Base-by-base conservation (phyloP, 176 grass and related monocot species). In the Avena sativa region DNA sequence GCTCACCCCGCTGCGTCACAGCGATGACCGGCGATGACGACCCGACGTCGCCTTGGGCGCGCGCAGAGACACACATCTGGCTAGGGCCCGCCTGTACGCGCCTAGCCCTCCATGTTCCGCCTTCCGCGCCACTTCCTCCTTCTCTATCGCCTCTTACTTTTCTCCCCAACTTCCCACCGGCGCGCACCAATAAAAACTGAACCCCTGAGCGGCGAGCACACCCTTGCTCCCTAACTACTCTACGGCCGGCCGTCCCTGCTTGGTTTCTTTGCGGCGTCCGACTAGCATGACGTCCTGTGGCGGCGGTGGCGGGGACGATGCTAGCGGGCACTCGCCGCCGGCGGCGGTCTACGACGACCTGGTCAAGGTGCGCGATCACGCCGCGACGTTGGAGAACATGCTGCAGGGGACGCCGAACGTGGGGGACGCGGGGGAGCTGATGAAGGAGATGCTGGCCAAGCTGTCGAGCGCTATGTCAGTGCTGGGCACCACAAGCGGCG, bases 111-210 rank as follows among this genome's bases (percentile, higher is more conserved):
- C 79, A 63, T 46, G 13, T 74, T 84, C 81, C 89, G 64, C 57
- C 80, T 76, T 85, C 81, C 85, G 67, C 59, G 60, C 81, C 81
- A 46, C 82, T 85, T 81, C 89, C 76, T 90, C 51, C 2, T 26
- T 23, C 36, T 26, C 16, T 9, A 6, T 4, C 7, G 17, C 12
- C 63, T 28, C 56, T 23, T 53, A 13, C 28, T 52, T 91, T 91
- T 88, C 76, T 62, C 80, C 89, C 78, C 86, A 81, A 47, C 70
- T 77, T 81, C 86, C 76, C 68, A 76, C 79, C 4, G 14, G 32
- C 32, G 32, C 73, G n/a, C 80, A 55, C 86, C 86, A 55, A 91
- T 91, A 91, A 88, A 88, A 81, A 81, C 89, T 26, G 44, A 21
- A 63, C 23, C 59, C 3, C 9, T 23, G 59, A 4, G 3, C 59